Conservation (phyloP, 2,329 filamentous ascomycete species). For the Bipolaris cookei region DNA sequence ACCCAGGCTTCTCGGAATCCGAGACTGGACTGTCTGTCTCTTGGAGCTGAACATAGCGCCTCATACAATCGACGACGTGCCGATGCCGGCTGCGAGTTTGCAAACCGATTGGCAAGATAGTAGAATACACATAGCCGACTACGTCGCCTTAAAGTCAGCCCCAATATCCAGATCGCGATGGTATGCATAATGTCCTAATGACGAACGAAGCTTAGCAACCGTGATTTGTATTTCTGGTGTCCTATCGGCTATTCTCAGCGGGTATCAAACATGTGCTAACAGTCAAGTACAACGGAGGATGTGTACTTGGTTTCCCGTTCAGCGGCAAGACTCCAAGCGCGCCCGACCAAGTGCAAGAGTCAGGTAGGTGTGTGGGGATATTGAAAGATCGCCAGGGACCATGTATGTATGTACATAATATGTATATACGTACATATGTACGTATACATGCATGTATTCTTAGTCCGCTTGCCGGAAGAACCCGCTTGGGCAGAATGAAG, state of each 20-base stretch:
- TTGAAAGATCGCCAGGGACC: constrained; percentile 15
- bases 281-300: constrained; percentile 1
- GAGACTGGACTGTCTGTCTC: neutral
- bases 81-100: neutral
- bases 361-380: constrained; percentile 11
- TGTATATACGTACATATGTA: neutral
- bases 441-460: neutral
- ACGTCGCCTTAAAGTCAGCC: constrained; percentile 9
- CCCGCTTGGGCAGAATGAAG: neutral
- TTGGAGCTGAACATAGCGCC: neutral
- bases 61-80: neutral
- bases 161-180: constrained; percentile 13
- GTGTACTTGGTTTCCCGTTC: no score
- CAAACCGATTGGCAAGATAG: constrained; percentile 9
- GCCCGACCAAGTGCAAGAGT: constrained; percentile 9
- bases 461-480: neutral
- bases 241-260: constrained; percentile 1
- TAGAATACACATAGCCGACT: constrained; percentile 2
- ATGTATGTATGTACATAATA: neutral
- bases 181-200: constrained; percentile 2
- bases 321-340: constrained; percentile 6
- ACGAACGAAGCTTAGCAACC: neutral
- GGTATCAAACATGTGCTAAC: neutral
- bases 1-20: neutral
- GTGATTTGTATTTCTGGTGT: constrained; percentile 7